phyloP scores from a whole-genome alignment of 345 rosid species.

The Salix caprea region DNA sequence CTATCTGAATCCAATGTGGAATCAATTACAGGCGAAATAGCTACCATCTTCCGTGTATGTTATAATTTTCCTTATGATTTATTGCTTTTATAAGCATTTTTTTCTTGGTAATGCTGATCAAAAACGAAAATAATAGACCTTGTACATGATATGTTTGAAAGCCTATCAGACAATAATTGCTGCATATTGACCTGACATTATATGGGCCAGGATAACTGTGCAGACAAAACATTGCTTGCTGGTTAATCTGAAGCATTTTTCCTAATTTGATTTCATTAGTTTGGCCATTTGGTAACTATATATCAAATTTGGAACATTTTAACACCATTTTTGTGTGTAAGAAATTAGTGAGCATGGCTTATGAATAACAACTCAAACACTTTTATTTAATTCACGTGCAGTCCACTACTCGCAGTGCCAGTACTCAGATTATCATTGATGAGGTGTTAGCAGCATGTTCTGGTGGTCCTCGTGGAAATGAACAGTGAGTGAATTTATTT shows the following conservation, averaged over 20 bases:
- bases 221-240: background rate
- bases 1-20: slow-evolving; percentile 85
- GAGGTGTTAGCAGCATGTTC: slow-evolving; percentile 80
- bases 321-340: background rate
- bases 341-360: background rate
- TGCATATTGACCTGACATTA: background rate
- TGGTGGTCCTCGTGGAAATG: slow-evolving; percentile 72
- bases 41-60: slow-evolving; percentile 61
- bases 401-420: slow-evolving; percentile 58
- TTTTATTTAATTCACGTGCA: slow-evolving; percentile 28
- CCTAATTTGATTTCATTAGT: background rate
- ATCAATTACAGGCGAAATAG: slow-evolving; percentile 69
- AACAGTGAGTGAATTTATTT: slow-evolving; percentile 52
- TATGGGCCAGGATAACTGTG: background rate
- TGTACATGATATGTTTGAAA: no score
- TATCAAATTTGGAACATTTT: background rate
- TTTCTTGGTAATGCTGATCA: background rate
- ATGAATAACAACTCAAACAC: slow-evolving; percentile 10
- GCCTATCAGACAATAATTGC: background rate
- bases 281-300: background rate
- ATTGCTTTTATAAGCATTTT: background rate
- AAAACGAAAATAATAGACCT: background rate
- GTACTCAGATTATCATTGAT: slow-evolving; percentile 64
- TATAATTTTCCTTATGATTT: slow-evolving; percentile 1
- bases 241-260: background rate